These are phyloP conservation scores for Trichoderma reesei DNA, from an alignment of 495 filamentous ascomycete genomes.

Conservation along the genomic window DNA sequence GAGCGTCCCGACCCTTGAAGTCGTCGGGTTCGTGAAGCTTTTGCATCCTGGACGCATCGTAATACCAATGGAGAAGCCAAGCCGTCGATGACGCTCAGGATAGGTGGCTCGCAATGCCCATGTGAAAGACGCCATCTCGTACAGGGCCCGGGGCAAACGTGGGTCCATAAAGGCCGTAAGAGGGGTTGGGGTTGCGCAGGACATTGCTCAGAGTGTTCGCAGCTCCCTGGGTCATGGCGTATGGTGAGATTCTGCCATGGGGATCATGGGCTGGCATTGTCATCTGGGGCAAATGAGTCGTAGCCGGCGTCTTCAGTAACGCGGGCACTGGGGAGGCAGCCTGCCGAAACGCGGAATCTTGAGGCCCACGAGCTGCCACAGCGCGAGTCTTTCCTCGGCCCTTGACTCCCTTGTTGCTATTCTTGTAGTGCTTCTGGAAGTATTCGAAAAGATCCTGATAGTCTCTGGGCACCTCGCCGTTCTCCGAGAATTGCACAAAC, in stretches of 20 bases:
- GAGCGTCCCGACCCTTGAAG: too few species aligned
- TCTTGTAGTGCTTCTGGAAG: constrained; percentile 81
- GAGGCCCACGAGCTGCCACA: constrained; percentile 19
- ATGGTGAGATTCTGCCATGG: neutral
- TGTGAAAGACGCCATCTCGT: neutral
- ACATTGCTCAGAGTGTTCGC: neutral
- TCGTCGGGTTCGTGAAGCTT: too few species aligned
- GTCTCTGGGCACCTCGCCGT: constrained; percentile 48
- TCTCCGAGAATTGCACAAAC: constrained; percentile 57
- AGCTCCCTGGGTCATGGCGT: neutral
- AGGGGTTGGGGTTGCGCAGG: neutral
- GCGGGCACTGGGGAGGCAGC: neutral
- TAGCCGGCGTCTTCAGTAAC: neutral
- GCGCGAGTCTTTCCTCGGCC: constrained; percentile 79
- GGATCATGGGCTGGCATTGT: neutral
- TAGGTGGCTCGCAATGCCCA: neutral
- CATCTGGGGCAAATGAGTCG: neutral
- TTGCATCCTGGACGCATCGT: too few species aligned
- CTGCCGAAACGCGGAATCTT: neutral
- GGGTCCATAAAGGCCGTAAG: neutral
- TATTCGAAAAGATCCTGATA: constrained; percentile 82
- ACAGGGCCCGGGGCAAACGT: neutral
- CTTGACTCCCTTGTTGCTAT: constrained; percentile 97
- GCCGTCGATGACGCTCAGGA: neutral
- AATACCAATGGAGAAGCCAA: too few species aligned